Conservation (phyloP, 495 filamentous ascomycete species). For the Trichoderma parareesei region DNA sequence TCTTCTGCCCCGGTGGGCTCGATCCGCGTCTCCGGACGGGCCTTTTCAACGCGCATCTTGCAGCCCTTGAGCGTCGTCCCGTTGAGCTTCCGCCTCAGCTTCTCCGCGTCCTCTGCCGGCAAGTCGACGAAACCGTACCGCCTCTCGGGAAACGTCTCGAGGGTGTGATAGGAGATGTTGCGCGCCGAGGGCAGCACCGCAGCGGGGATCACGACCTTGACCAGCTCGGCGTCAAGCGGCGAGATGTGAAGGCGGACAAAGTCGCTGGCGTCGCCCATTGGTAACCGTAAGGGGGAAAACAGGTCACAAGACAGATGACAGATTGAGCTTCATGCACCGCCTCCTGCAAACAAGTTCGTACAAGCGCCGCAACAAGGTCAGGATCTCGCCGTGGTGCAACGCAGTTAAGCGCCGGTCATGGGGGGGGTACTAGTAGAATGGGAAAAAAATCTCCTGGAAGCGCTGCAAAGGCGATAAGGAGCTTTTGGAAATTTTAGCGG, state of each 20-base stretch:
- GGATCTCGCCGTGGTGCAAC: neutral
- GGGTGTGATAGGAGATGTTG: slow-evolving; percentile 73
- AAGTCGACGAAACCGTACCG: slow-evolving; percentile 84
- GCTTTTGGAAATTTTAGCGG: slow-evolving; percentile 9
- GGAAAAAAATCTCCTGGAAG: neutral
- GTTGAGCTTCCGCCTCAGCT: slow-evolving; percentile 87
- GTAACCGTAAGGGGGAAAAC: too few species aligned
- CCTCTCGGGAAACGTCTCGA: slow-evolving; percentile 83
- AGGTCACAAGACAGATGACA: neutral
- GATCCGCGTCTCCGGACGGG: slow-evolving; percentile 45
- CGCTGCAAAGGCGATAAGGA: neutral
- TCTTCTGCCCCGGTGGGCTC: slow-evolving; percentile 27
- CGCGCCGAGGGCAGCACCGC: slow-evolving; percentile 55
- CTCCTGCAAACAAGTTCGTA: neutral
- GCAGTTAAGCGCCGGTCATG: neutral
- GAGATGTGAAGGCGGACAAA: slow-evolving; percentile 75
- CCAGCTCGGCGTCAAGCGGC: slow-evolving; percentile 65
- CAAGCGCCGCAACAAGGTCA: neutral
- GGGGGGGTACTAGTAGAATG: too few species aligned
- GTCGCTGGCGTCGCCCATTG: slow-evolving; percentile 14
- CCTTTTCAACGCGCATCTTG: slow-evolving; percentile 77
- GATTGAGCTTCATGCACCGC: neutral
- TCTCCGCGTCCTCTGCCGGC: slow-evolving; percentile 71
- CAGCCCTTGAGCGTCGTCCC: slow-evolving; percentile 75
- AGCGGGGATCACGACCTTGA: slow-evolving; percentile 58